phyloP scores from a whole-genome alignment of 176 grass and related monocot genomes.

The Dactylis glomerata region DNA sequence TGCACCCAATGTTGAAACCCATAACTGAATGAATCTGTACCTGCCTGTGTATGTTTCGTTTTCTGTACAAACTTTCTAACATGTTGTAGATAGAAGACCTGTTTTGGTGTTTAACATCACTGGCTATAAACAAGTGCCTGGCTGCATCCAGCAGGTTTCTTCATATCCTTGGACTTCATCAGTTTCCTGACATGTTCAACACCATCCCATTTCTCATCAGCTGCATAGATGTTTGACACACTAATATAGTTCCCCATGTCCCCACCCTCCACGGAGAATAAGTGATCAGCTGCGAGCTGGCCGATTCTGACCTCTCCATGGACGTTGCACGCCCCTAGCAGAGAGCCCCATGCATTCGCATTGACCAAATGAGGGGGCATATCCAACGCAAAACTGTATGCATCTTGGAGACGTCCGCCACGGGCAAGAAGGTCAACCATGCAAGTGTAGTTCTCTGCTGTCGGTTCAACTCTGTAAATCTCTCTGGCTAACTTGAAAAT shows the following conservation, averaged over 20 bases:
- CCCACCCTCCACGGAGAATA: conserved; percentile 41
- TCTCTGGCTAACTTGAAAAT: conserved; percentile 57
- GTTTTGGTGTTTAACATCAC: conserved; percentile 50
- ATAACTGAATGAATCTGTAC: not conserved
- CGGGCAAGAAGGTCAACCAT: conserved; percentile 77
- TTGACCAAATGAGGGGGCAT: conserved; percentile 51
- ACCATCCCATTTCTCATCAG: conserved; percentile 57
- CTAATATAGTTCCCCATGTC: conserved; percentile 60
- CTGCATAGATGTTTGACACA: conserved; percentile 78
- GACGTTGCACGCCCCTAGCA: conserved; percentile 59
- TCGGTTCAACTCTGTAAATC: conserved; percentile 44
- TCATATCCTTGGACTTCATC: conserved; percentile 66
- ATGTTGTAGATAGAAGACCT: conserved; percentile 36
- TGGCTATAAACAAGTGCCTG: conserved; percentile 54
- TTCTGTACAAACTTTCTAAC: conserved; percentile 51
- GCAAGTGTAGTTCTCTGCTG: conserved; percentile 56
- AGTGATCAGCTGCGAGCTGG: conserved; percentile 38
- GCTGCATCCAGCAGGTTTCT: conserved; percentile 75
- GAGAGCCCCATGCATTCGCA: conserved; percentile 52
- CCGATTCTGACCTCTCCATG: conserved; percentile 54
- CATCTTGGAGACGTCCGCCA: conserved; percentile 48
- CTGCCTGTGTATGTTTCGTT: conserved; percentile 37
- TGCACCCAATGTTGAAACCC: not conserved
- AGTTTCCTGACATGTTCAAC: conserved; percentile 68
- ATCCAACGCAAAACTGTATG: conserved; percentile 48